phyloP scores from a whole-genome alignment of 2,329 filamentous ascomycete genomes.

The Fusarium floridanum region DNA sequence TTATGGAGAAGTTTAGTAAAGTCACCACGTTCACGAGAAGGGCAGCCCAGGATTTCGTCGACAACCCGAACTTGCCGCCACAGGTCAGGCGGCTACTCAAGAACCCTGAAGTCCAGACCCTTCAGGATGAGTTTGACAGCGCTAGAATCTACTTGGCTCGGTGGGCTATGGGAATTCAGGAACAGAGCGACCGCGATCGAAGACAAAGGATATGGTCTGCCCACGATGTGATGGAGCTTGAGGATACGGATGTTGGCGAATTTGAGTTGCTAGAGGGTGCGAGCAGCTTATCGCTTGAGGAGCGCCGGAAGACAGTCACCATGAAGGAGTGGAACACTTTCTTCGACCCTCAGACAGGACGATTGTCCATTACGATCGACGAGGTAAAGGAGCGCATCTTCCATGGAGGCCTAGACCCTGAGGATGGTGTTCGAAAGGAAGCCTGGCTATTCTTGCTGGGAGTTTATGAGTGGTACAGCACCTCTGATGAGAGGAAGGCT shows the following conservation, averaged over 20 bases:
- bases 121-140: conserved; percentile 98
- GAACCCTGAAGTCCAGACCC: conserved; percentile 93
- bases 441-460: conserved; percentile 96
- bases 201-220: conserved; percentile 93
- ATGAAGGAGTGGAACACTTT: conserved; percentile 91
- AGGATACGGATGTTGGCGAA: conserved; percentile 94
- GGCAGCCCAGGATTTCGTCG: conserved; percentile 90
- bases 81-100: conserved; percentile 87
- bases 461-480: conserved; percentile 94
- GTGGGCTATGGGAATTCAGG: conserved; percentile 99
- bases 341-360: conserved; percentile 82
- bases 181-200: conserved; percentile 91
- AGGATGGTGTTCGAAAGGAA: conserved; percentile 94
- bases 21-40: conserved; percentile 95
- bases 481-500: conserved; percentile 83
- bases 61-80: conserved; percentile 91
- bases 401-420: conserved; percentile 88
- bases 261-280: conserved; percentile 93
- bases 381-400: conserved; percentile 98
- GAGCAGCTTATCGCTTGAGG: conserved; percentile 78
- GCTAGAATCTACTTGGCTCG: conserved; percentile 92
- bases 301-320: conserved; percentile 82
- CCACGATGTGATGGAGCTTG: conserved; percentile 90
- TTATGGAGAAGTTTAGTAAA: conserved; percentile 96
- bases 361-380: conserved; percentile 83